Evolutionary conservation across 2,329 filamentous ascomycete genomes (phyloP).

Genomic region (Cytospora piceicola): DNA sequence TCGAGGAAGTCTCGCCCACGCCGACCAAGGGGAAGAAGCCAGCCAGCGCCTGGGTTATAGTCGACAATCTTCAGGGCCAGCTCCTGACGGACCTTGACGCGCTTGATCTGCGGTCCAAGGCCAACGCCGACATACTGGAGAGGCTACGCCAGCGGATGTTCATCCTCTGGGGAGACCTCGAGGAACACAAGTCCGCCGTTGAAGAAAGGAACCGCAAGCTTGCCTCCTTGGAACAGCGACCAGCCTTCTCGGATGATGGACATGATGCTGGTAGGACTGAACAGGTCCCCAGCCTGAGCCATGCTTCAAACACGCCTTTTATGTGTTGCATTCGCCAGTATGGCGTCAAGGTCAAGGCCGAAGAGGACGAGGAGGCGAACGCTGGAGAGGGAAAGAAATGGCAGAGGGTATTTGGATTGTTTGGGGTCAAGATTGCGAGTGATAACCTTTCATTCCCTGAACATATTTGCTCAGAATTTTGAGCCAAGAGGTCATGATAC

Average conservation of each 20-base stretch:
- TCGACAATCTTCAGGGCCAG: slow-evolving; percentile 62
- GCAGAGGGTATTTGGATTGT: slow-evolving; percentile 67
- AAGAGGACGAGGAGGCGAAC: slow-evolving; percentile 48
- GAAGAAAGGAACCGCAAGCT: slow-evolving; percentile 35
- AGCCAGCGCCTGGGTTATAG: slow-evolving; percentile 66
- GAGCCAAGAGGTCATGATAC: background rate
- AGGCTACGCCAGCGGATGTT: slow-evolving; percentile 72
- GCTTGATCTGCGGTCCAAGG: slow-evolving; percentile 60
- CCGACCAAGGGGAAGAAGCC: slow-evolving; percentile 40
- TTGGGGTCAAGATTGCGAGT: slow-evolving; percentile 62
- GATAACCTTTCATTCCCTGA: background rate
- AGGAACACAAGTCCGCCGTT: slow-evolving; percentile 64
- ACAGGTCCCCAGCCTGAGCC: slow-evolving; percentile 21
- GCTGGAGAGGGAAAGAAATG: slow-evolving; percentile 55
- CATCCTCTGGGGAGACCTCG: slow-evolving; percentile 82
- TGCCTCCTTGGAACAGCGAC: slow-evolving; percentile 37
- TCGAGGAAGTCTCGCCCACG: slow-evolving; percentile 66
- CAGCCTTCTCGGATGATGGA: slow-evolving; percentile 41
- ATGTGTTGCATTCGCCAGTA: slow-evolving; percentile 74
- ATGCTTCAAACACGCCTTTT: slow-evolving; percentile 63
- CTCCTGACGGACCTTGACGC: slow-evolving; percentile 54
- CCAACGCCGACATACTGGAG: slow-evolving; percentile 45
- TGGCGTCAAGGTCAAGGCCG: slow-evolving; percentile 55
- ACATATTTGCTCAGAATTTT: background rate
- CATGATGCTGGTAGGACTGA: slow-evolving; percentile 27